Evolutionary conservation across 2,329 filamentous ascomycete genomes (phyloP).

Genomic region (Calonectria montana): DNA sequence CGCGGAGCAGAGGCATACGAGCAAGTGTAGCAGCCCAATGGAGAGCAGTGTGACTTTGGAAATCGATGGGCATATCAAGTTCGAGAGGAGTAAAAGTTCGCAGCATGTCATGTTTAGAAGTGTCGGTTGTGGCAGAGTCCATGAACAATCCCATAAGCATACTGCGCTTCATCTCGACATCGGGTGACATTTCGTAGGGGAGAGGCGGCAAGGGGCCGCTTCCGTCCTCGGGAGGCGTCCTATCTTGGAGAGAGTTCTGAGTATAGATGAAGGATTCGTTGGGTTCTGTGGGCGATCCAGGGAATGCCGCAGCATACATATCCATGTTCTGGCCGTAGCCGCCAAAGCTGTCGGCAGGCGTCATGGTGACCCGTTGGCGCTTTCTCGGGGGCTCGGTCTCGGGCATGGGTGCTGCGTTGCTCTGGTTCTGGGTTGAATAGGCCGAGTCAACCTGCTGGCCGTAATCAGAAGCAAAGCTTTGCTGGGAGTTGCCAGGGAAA

Average conservation of each 20-base stretch:
- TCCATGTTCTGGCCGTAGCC: constrained; percentile 63
- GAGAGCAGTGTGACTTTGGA: constrained; percentile 87
- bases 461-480: constrained; percentile 82
- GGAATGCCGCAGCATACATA: constrained; percentile 60
- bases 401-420: constrained; percentile 44
- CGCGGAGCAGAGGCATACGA: constrained; percentile 82
- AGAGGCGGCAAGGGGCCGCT: constrained; percentile 74
- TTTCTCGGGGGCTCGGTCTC: constrained; percentile 85
- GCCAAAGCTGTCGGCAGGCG: constrained; percentile 68
- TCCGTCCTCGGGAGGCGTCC: constrained; percentile 59
- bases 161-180: constrained; percentile 83
- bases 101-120: constrained; percentile 80
- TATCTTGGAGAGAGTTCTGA: constrained; percentile 59
- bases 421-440: constrained; percentile 71
- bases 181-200: constrained; percentile 68
- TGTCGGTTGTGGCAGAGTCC: constrained; percentile 77
- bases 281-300: constrained; percentile 81
- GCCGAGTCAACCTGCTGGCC: constrained; percentile 78
- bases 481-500: constrained; percentile 81
- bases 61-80: constrained; percentile 92
- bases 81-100: constrained; percentile 81
- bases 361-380: constrained; percentile 70
- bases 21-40: constrained; percentile 97
- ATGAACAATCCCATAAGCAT: constrained; percentile 86
- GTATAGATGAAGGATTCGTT: constrained; percentile 83